phyloP scores from a whole-genome alignment of 176 grass and related monocot species.

The Aegilops longissima region DNA sequence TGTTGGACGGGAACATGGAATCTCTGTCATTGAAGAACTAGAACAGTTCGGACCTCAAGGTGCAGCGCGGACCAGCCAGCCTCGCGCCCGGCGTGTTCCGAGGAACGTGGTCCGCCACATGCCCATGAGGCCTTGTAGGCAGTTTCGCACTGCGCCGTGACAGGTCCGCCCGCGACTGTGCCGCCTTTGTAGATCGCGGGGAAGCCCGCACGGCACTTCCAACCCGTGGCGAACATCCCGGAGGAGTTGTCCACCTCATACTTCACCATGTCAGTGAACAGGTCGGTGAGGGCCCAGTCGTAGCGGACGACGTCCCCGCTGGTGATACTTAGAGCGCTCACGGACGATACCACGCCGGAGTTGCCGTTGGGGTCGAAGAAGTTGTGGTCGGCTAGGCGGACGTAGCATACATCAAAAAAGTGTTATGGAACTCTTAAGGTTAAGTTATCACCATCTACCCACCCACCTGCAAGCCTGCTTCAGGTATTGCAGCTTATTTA shows the following conservation, averaged over 20 bases:
- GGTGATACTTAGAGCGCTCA: background rate
- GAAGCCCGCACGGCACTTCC: no score
- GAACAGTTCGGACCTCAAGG: constrained; percentile 5
- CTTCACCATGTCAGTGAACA: background rate
- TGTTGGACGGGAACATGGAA: no score
- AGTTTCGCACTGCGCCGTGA: background rate
- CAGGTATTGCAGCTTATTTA: constrained; percentile 1
- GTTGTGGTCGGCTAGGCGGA: background rate
- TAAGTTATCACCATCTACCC: background rate
- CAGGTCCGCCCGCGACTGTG: no score
- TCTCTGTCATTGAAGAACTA: fast-evolving
- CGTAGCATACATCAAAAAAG: background rate
- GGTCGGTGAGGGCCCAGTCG: background rate
- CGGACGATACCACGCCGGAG: background rate
- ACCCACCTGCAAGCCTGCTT: background rate
- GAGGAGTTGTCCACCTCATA: background rate
- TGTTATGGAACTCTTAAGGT: background rate
- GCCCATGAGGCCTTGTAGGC: background rate
- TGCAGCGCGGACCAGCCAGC: constrained; percentile 34
- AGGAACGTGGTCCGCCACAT: background rate
- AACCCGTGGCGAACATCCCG: background rate
- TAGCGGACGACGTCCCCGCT: background rate
- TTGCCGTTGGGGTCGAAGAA: constrained; percentile 5
- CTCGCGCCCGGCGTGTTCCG: background rate
- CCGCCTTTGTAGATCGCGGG: no score